Evolutionary conservation across 176 grass and related monocot species (phyloP).

Genomic region (Melocanna baccifera): DNA sequence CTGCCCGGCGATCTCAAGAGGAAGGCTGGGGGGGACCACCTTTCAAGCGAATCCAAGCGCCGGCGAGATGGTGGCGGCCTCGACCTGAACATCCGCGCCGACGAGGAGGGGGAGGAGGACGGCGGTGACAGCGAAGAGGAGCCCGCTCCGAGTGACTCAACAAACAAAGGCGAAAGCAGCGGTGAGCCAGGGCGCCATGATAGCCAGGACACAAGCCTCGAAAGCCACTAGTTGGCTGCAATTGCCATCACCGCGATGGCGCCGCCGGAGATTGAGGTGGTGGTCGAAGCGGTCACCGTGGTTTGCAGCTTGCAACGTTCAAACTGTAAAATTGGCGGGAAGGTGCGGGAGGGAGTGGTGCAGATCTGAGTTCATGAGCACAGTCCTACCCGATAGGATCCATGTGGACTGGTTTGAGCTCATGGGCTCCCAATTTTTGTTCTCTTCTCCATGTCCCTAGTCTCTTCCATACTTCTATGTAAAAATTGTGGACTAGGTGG

Average conservation of each 20-base stretch:
- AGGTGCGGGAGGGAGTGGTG: not conserved
- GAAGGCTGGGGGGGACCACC: not conserved
- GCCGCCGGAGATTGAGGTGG: not conserved
- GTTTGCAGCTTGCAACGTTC: not conserved
- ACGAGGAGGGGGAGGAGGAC: not conserved
- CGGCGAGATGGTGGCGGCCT: constrained; percentile 11
- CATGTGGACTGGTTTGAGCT: not conserved
- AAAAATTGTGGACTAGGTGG: not conserved
- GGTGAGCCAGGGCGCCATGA: not conserved
- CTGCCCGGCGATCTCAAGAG: constrained; percentile 40
- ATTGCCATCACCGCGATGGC: not conserved
- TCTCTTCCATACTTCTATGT: not conserved
- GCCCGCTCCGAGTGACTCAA: constrained; percentile 53
- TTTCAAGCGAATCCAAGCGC: constrained; percentile 17
- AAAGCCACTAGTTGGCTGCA: not conserved
- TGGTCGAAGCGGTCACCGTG: not conserved
- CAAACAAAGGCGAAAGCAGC: constrained; percentile 22
- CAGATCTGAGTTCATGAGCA: no score
- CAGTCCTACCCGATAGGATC: not conserved
- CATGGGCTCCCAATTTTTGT: not conserved
- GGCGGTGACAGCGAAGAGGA: constrained; percentile 26
- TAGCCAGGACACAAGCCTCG: not conserved
- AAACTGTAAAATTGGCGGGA: constrained; percentile 16
- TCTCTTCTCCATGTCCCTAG: not conserved
- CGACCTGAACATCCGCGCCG: constrained; percentile 53